Percentiles rank a stretch among this genome's conserved stretches.
Evolutionary conservation across 495 filamentous ascomycete species (phyloP).

Genomic region (Lepraria neglecta): DNA sequence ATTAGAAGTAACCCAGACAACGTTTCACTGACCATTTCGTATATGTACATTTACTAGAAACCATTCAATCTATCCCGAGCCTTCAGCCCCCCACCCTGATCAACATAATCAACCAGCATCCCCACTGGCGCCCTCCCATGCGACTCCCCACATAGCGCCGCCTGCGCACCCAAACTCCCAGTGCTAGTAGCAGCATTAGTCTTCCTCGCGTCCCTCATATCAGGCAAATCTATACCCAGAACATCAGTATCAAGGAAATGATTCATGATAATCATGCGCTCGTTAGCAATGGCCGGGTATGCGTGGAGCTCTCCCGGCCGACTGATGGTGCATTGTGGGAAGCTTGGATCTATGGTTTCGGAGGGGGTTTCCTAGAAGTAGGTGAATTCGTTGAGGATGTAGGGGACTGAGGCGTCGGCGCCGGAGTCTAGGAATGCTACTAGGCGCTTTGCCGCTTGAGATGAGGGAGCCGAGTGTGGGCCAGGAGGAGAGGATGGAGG

Average conservation of each 20-base stretch:
- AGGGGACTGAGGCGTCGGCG: conserved; percentile 46
- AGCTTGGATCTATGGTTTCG: conserved; percentile 47
- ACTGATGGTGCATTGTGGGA: conserved; percentile 53
- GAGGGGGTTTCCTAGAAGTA: conserved; percentile 68
- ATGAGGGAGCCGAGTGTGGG: conserved; percentile 61
- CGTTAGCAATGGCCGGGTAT: conserved; percentile 21
- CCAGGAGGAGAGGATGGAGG: conserved; percentile 43
- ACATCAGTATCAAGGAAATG: conserved; percentile 42
- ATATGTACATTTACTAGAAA: conserved; percentile 29
- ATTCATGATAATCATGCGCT: conserved; percentile 52
- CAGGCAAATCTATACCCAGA: conserved; percentile 49
- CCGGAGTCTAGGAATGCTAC: conserved; percentile 58
- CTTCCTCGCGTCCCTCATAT: conserved; percentile 43
- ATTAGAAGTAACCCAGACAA: too few relatives aligned
- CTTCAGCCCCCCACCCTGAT: conserved; percentile 49
- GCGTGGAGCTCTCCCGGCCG: conserved; percentile 43
- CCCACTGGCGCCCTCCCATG: conserved; percentile 54
- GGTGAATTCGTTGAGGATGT: conserved; percentile 61
- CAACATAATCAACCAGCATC: conserved; percentile 61
- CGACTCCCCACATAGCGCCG: conserved; percentile 42
- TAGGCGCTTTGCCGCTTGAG: conserved; percentile 50
- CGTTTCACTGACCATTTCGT: too few relatives aligned
- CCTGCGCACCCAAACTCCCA: conserved; percentile 55
- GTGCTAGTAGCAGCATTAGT: conserved; percentile 51
- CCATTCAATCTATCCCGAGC: conserved; percentile 55